These are phyloP conservation scores for Striga hermonthica DNA, from an alignment of 305 asterid species.

Conservation along the genomic window DNA sequence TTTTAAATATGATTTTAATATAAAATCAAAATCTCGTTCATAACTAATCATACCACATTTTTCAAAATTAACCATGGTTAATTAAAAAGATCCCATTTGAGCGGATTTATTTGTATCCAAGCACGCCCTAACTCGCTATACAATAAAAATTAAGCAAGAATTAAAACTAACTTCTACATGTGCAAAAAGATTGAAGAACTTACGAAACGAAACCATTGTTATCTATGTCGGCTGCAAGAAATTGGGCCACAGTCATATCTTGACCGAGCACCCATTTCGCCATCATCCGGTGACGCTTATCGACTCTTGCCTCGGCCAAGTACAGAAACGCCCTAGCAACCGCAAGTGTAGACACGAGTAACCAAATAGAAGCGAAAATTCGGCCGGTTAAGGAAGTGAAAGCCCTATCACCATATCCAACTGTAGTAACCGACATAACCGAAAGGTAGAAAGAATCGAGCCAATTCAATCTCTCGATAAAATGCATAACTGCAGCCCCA, in stretches of 20 bases:
- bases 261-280: slow-evolving; percentile 78
- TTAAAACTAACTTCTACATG: too few species aligned
- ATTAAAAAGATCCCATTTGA: too few species aligned
- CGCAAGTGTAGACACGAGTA: slow-evolving; percentile 82
- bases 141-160: too few species aligned
- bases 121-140: too few species aligned
- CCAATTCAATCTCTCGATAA: slow-evolving; percentile 64
- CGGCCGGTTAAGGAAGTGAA: slow-evolving; percentile 66
- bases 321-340: slow-evolving; percentile 86
- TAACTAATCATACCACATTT: too few species aligned
- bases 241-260: slow-evolving; percentile 69
- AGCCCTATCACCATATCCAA: slow-evolving; percentile 83
- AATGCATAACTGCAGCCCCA: slow-evolving; percentile 64
- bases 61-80: too few species aligned
- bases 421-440: slow-evolving; percentile 84
- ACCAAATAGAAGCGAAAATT: slow-evolving; percentile 73
- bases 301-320: slow-evolving; percentile 86
- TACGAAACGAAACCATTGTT: slow-evolving; percentile 75
- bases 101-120: too few species aligned
- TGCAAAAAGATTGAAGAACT: background rate
- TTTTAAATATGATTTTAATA: too few species aligned
- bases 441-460: slow-evolving; percentile 71
- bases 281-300: slow-evolving; percentile 70
- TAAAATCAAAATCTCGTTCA: too few species aligned
- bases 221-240: slow-evolving; percentile 80